Evolutionary conservation across 495 filamentous ascomycete species (phyloP).

Genomic region (Poronia punctata): DNA sequence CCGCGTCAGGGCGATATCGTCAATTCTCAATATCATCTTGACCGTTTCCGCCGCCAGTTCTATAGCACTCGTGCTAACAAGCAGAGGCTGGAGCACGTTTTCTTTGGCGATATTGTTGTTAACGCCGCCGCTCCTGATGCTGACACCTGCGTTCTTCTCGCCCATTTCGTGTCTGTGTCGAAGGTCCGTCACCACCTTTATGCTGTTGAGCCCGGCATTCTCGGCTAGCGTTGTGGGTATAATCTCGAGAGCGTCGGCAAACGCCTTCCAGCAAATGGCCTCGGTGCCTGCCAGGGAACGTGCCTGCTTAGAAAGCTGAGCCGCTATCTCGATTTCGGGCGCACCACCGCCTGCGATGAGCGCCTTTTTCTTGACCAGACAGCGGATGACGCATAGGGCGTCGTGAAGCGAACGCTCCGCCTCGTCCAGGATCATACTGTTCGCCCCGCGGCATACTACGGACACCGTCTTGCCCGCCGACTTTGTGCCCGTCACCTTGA

Average conservation of each 20-base stretch:
- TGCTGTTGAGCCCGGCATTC: slow-evolving; percentile 93
- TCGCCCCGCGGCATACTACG: slow-evolving; percentile 89
- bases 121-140: slow-evolving; percentile 93
- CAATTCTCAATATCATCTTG: slow-evolving; percentile 97
- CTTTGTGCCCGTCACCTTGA: slow-evolving; percentile 90
- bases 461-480: slow-evolving; percentile 79
- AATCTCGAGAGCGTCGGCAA: slow-evolving; percentile 95
- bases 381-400: slow-evolving; percentile 94
- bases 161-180: slow-evolving; percentile 88
- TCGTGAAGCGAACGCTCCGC: slow-evolving; percentile 95
- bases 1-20: slow-evolving; percentile 68
- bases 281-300: slow-evolving; percentile 82
- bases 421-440: slow-evolving; percentile 90
- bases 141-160: slow-evolving; percentile 92
- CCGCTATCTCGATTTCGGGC: slow-evolving; percentile 89
- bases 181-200: slow-evolving; percentile 97
- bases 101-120: slow-evolving; percentile 93
- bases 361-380: slow-evolving; percentile 97
- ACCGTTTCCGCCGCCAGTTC: slow-evolving; percentile 96
- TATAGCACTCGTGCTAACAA: slow-evolving; percentile 95
- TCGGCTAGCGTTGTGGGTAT: slow-evolving; percentile 95
- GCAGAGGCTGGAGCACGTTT: slow-evolving; percentile 91
- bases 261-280: slow-evolving; percentile 96
- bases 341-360: slow-evolving; percentile 94
- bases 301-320: slow-evolving; percentile 71